These are phyloP conservation scores for Xylariaceae sp. DNA, from an alignment of 2,329 filamentous ascomycete genomes.

Conservation along the genomic window DNA sequence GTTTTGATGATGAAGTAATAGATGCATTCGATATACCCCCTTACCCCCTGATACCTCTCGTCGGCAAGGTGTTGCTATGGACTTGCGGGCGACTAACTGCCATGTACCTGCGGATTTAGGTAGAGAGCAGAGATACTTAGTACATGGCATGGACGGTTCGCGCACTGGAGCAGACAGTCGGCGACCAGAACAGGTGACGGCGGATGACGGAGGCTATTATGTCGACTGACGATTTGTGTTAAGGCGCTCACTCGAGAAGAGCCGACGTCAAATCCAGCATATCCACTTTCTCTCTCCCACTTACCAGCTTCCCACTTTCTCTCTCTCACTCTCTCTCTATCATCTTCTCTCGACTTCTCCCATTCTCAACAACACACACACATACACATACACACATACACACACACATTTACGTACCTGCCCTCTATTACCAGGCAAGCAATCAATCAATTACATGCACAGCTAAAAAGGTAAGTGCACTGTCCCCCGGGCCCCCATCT, in stretches of 20 bases:
- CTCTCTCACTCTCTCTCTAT: constrained; percentile 2
- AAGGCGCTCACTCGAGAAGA: background rate
- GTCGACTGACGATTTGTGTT: background rate
- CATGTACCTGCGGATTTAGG: background rate
- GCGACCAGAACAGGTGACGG: background rate
- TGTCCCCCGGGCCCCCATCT: constrained; percentile 13
- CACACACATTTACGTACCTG: too few species aligned
- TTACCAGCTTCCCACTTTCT: background rate
- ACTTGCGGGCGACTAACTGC: background rate
- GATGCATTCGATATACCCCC: background rate
- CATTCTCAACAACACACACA: too few species aligned
- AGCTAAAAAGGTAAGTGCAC: background rate
- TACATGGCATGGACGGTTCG: background rate
- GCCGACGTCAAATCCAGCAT: background rate
- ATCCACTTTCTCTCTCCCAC: background rate
- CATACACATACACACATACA: too few species aligned
- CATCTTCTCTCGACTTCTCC: background rate
- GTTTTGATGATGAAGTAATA: background rate
- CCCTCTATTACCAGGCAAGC: constrained; percentile 7
- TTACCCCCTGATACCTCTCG: constrained; percentile 6
- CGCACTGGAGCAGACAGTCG: background rate
- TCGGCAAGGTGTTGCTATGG: background rate
- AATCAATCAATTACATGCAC: background rate
- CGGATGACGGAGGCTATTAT: background rate
- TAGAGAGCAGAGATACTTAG: background rate